Conservation (phyloP, 208 protist species). For the Leishmania amazonensis region DNA sequence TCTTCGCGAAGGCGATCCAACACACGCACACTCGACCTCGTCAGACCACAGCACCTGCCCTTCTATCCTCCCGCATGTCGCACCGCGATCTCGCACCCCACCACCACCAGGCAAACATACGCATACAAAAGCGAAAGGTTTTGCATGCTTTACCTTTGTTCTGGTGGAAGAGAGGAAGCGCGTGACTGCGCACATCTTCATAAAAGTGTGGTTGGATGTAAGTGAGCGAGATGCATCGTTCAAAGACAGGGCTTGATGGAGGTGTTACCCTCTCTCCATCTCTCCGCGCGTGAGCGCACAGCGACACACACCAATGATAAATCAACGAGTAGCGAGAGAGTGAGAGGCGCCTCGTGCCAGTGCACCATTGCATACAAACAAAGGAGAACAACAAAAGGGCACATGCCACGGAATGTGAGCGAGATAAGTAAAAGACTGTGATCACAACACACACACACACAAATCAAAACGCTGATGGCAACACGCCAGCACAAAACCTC, state of each 20-base stretch:
- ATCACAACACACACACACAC: not conserved
- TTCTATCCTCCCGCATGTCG: not conserved
- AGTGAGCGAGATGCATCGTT: not conserved
- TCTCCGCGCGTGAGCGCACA: not conserved
- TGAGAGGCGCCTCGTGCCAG: not conserved
- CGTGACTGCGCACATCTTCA: not conserved
- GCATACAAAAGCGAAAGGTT: not conserved
- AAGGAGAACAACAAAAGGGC: not conserved
- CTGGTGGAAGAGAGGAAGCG: no score
- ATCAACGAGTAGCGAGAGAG: not conserved
- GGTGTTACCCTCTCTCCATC: not conserved
- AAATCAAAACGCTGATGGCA: not conserved
- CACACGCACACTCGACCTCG: not conserved
- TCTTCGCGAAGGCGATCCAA: not conserved
- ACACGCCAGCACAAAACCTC: not conserved
- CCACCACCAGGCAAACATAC: not conserved
- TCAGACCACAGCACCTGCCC: not conserved
- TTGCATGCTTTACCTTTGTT: not conserved
- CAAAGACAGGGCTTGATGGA: not conserved
- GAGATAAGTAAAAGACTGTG: slow-evolving; percentile 6
- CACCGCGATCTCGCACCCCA: not conserved
- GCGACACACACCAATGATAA: not conserved
- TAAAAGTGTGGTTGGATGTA: not conserved
- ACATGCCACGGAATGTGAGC: not conserved
- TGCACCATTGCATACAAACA: not conserved